phyloP scores from a whole-genome alignment of 331 rosid species.

The Stylosanthes scabra region DNA sequence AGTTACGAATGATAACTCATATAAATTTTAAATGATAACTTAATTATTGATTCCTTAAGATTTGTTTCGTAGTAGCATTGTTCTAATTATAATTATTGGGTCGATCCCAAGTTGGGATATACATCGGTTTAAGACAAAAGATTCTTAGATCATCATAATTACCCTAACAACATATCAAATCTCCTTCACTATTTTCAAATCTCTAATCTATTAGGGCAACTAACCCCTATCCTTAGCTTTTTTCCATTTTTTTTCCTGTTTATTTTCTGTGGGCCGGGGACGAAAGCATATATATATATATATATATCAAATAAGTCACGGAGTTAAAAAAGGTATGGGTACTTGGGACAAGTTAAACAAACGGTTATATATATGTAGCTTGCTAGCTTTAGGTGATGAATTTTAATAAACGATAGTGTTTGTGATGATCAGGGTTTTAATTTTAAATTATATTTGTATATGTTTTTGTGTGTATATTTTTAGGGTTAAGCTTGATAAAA shows the following conservation, averaged over 20 bases:
- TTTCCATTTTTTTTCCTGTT: neutral
- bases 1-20: no score
- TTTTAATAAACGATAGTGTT: neutral
- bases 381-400: neutral
- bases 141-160: slow-evolving; percentile 55
- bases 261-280: neutral
- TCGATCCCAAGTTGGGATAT: slow-evolving; percentile 54
- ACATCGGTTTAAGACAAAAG: slow-evolving; percentile 43
- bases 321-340: slow-evolving; percentile 25
- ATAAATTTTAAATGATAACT: no score
- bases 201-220: slow-evolving; percentile 31
- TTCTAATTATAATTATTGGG: slow-evolving; percentile 54
- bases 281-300: neutral
- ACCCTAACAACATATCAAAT: slow-evolving; percentile 36
- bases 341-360: slow-evolving; percentile 11
- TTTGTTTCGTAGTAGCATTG: no score
- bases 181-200: slow-evolving; percentile 35
- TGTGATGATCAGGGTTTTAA: slow-evolving; percentile 1
- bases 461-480: no score
- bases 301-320: slow-evolving; percentile 21
- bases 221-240: neutral
- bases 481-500: no score
- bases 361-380: neutral
- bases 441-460: no score
- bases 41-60: no score